Base-by-base conservation (phyloP, 352 stramenopile species). In the Blastocystis sp. region DNA sequence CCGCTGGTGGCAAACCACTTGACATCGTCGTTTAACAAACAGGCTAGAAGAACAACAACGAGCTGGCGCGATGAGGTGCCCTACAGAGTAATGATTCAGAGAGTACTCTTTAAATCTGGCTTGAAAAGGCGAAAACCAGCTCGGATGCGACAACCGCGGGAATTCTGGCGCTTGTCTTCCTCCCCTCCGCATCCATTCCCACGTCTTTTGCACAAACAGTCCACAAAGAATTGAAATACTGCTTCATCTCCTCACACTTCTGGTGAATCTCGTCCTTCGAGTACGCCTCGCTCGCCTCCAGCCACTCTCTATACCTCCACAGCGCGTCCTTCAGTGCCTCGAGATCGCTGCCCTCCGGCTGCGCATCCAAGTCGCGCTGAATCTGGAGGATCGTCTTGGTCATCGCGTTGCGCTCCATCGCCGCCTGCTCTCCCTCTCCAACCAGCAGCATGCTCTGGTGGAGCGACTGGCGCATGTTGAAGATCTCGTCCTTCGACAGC, bases 21-120 rank as follows among this genome's bases (percentile, higher is more conserved):
- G 71, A 81, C 71, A 81, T 81, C 45, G 71, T 81, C 71, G 71
- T 64, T 81, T 42, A 81, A 81, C 71, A 81, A 81, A 81, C 71
- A 81, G 40, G 14, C 14, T 17, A 57, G 48, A 57, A 57, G 48
- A 57, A 57, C 48, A 57, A 57, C 48, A 14, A 57, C 6, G 48
- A 17, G 48, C 6, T 7, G 6, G 48, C 48, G 6, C 14, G 6
- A 57, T 0, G 14, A 7, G 14, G 48, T 17, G 48, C 6, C 6
- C 48, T 54, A 52, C 6, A 74, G 45, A 9, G 54, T 17, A 45
- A 74, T 9, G 9, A 38, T 24, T 21, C 43, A 19, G 6, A 42
- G 64, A 74, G 45, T 54, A 66, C 24, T 24, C 48, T 64, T 21
- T 81, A 45, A 81, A 40, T 45, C 43, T n/a, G 19, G 17, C 14